Conservation (phyloP, 2,329 filamentous ascomycete genomes). For the Raffaelea arxii region DNA sequence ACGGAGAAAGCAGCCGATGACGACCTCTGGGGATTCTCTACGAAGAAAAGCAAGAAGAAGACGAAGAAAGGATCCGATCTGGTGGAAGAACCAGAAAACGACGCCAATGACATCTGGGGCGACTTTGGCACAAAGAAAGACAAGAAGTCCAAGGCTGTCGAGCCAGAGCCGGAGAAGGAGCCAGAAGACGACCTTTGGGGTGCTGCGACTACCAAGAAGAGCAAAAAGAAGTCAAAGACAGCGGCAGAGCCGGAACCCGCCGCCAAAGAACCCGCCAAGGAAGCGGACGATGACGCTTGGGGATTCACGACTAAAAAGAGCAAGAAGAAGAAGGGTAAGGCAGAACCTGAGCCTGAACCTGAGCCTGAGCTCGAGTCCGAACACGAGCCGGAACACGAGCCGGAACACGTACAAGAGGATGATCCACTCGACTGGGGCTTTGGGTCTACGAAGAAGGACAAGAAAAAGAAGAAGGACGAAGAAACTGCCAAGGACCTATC, state of each 20-base stretch:
- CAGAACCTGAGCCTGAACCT: conserved; percentile 9
- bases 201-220: conserved; percentile 9
- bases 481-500: neutral
- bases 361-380: conserved; percentile 4
- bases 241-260: conserved; percentile 16
- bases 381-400: conserved; percentile 8
- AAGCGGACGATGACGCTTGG: conserved; percentile 1
- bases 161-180: conserved; percentile 9
- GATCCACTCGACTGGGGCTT: neutral
- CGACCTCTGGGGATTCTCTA: conserved; percentile 22
- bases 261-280: conserved; percentile 5
- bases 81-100: conserved; percentile 5
- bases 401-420: conserved; percentile 4
- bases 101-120: conserved; percentile 10
- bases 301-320: conserved; percentile 6
- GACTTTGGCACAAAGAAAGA: conserved; percentile 12
- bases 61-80: conserved; percentile 3
- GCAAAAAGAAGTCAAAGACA: conserved; percentile 15
- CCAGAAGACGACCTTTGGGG: conserved; percentile 9
- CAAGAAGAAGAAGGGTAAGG: conserved; percentile 10
- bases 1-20: conserved; percentile 15
- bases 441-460: conserved; percentile 1
- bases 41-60: conserved; percentile 17
- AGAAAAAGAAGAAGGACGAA: conserved; percentile 5
- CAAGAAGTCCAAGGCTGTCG: conserved; percentile 17